Percentiles rank a stretch among this genome's conserved stretches.
Conservation (phyloP, 2,329 filamentous ascomycete species). For the Apiospora rasikravindrae region DNA sequence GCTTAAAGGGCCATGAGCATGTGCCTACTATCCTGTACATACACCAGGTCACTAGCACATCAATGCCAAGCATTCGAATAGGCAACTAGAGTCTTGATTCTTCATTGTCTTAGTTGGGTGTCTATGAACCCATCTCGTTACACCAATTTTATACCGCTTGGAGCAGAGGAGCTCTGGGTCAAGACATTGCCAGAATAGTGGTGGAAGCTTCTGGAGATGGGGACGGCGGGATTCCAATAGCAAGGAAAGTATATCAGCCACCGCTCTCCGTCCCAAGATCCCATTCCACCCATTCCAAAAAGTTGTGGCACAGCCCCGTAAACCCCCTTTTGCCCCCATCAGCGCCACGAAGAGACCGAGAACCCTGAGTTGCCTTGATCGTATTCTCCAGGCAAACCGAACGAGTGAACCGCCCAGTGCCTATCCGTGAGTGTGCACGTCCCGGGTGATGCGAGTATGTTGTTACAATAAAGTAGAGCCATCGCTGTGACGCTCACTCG, state of each 20-base stretch:
- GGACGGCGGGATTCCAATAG: background rate
- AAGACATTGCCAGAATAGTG: background rate
- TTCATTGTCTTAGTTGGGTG: background rate
- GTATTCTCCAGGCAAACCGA: slow-evolving; percentile 9
- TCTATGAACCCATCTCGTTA: background rate
- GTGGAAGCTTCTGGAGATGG: background rate
- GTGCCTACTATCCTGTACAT: background rate
- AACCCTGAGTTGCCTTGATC: slow-evolving; percentile 7
- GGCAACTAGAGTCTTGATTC: slow-evolving; percentile 7
- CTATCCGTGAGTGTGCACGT: slow-evolving; percentile 5
- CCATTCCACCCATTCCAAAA: background rate
- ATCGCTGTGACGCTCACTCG: slow-evolving; percentile 31
- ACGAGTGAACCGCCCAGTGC: slow-evolving; percentile 18
- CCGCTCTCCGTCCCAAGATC: background rate
- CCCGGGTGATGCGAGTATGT: slow-evolving; percentile 24
- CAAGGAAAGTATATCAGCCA: slow-evolving; percentile 5
- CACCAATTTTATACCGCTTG: background rate
- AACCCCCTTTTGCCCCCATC: background rate
- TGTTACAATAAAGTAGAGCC: slow-evolving; percentile 33
- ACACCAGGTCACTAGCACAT: background rate
- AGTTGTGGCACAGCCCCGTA: background rate
- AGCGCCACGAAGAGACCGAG: slow-evolving; percentile 13
- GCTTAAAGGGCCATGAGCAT: background rate
- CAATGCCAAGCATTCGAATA: background rate
- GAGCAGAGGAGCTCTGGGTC: background rate